Conservation (phyloP, 2,329 filamentous ascomycete genomes). For the Monosporascus cannonballus region DNA sequence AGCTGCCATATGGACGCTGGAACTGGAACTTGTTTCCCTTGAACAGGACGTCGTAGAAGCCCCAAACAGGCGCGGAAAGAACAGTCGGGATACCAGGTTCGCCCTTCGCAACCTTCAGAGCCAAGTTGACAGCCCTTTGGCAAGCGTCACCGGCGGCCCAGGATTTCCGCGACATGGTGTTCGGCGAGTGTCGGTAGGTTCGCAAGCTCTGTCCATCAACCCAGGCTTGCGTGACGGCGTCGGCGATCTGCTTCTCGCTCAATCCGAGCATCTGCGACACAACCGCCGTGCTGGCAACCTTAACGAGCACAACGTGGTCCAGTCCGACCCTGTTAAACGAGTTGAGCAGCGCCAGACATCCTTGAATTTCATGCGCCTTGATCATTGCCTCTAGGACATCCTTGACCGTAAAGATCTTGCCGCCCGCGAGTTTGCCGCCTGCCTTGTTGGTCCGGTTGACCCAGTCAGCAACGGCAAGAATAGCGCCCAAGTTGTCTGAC, state of each 20-base stretch:
- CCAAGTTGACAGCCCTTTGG: conserved; percentile 88
- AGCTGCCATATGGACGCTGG: conserved; percentile 93
- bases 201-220: conserved; percentile 93
- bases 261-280: conserved; percentile 94
- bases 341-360: conserved; percentile 93
- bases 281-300: conserved; percentile 91
- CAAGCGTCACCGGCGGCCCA: conserved; percentile 99
- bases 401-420: conserved; percentile 80
- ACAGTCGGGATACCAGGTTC: conserved; percentile 90
- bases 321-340: conserved; percentile 98
- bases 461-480: conserved; percentile 96
- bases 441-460: conserved; percentile 81
- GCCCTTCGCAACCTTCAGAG: conserved; percentile 84
- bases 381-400: conserved; percentile 97
- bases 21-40: conserved; percentile 94
- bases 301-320: conserved; percentile 96
- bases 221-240: conserved; percentile 95
- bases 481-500: conserved; percentile 95
- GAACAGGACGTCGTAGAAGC: conserved; percentile 98
- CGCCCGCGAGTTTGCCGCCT: conserved; percentile 73
- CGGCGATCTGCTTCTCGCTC: conserved; percentile 82
- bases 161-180: conserved; percentile 99
- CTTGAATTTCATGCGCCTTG: conserved; percentile 99
- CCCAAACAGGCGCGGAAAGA: conserved; percentile 87
- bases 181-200: conserved; percentile 94